A percentile compares a stretch with the other conserved stretches of the same genome.
Evolutionary conservation across 2,329 filamentous ascomycete species (phyloP).

Genomic region (Byssothecium circinans): DNA sequence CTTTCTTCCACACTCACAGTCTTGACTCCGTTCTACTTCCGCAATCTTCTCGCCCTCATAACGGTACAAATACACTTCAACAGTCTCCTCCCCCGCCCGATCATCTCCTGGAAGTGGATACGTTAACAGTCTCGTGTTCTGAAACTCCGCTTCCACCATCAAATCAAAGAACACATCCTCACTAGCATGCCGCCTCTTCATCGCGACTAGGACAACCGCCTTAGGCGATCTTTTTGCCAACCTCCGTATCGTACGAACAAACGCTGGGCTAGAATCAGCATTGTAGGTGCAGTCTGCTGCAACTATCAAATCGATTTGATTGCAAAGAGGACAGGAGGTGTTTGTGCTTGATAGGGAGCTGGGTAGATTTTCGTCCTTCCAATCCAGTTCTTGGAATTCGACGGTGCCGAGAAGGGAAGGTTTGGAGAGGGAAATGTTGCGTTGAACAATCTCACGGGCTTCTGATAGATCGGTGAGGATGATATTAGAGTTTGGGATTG

Average conservation of each 20-base stretch:
- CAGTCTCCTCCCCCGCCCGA: slow-evolving; percentile 25
- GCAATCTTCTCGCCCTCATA: neutral
- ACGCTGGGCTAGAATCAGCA: slow-evolving; percentile 62
- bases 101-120: slow-evolving; percentile 34
- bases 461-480: slow-evolving; percentile 68
- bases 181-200: slow-evolving; percentile 68
- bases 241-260: slow-evolving; percentile 60
- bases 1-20: neutral
- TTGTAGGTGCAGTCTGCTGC: slow-evolving; percentile 77
- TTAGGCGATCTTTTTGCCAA: slow-evolving; percentile 54
- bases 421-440: slow-evolving; percentile 52
- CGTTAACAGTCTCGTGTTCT: slow-evolving; percentile 10
- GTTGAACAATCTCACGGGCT: slow-evolving; percentile 61
- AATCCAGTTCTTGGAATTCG: slow-evolving; percentile 62
- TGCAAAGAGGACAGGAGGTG: slow-evolving; percentile 3
- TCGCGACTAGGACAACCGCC: slow-evolving; percentile 60
- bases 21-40: too few species aligned
- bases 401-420: slow-evolving; percentile 8
- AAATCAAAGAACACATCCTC: slow-evolving; percentile 68
- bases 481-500: slow-evolving; percentile 55
- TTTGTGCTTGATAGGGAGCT: neutral
- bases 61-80: slow-evolving; percentile 26
- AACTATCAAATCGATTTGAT: slow-evolving; percentile 59
- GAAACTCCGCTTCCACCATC: slow-evolving; percentile 37
- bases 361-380: slow-evolving; percentile 58